A percentile compares a stretch with the other conserved stretches of the same genome.
Conservation (phyloP, 2,329 filamentous ascomycete species). For the Talaromyces funiculosus region DNA sequence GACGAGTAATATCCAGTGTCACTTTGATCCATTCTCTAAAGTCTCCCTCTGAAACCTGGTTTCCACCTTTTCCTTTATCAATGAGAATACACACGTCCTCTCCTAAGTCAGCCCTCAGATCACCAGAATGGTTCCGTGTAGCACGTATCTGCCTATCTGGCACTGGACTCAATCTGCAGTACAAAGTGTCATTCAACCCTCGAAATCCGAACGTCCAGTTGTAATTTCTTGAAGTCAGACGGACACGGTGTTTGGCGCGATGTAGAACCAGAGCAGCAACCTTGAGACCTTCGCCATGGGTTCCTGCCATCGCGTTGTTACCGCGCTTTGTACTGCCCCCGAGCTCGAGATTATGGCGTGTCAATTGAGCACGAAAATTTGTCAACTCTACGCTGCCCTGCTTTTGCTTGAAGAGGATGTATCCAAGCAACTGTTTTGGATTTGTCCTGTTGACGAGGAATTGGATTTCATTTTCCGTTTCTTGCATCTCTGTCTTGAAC, state of each 20-base stretch:
- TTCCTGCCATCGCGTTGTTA: neutral
- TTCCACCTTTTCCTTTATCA: neutral
- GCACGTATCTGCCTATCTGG: neutral
- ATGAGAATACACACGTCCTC: neutral
- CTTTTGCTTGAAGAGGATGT: neutral
- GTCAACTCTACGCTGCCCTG: neutral
- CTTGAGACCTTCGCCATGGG: constrained; percentile 3
- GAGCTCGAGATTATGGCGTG: neutral
- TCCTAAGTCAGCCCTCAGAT: neutral
- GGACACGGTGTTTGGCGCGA: neutral
- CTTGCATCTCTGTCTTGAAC: neutral
- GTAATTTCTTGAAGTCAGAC: neutral
- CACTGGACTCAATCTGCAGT: neutral
- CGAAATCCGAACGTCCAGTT: constrained; percentile 1
- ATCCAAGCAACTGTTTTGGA: neutral
- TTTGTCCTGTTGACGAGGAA: neutral
- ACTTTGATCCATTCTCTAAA: constrained; percentile 1
- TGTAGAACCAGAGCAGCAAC: neutral
- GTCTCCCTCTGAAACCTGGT: neutral
- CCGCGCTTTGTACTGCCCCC: neutral
- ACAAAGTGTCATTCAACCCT: neutral
- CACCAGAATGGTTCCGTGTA: neutral
- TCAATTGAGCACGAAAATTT: neutral
- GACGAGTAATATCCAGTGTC: neutral
- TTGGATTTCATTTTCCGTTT: neutral